A percentile compares a stretch with the other conserved stretches of the same genome.
These are phyloP conservation scores for Hyphopichia burtonii DNA, from an alignment of 1,139 yeast genomes.

Conservation along the genomic window DNA sequence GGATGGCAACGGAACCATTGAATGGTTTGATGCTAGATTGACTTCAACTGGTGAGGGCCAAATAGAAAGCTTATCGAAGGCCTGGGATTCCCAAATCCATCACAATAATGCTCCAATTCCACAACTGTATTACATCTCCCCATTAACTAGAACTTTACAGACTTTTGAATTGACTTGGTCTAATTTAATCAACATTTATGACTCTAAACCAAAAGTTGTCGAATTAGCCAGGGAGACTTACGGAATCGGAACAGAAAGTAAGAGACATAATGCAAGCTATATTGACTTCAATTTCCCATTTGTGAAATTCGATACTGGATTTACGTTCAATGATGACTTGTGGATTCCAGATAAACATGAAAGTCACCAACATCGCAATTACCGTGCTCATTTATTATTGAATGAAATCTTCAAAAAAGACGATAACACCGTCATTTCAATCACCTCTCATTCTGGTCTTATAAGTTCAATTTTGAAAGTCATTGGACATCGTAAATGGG, in stretches of 20 bases:
- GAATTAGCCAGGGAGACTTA: slow-evolving; percentile 38
- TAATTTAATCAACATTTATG: slow-evolving; percentile 9
- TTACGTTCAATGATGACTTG: slow-evolving; percentile 24
- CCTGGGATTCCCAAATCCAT: slow-evolving; percentile 17
- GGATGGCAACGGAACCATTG: slow-evolving; percentile 28
- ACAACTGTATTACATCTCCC: slow-evolving; percentile 31
- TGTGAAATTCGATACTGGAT: slow-evolving; percentile 29
- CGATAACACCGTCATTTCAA: slow-evolving; percentile 24
- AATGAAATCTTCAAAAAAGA: slow-evolving; percentile 31
- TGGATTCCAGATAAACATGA: slow-evolving; percentile 29
- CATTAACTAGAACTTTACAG: slow-evolving; percentile 33
- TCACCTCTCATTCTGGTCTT: slow-evolving; percentile 36
- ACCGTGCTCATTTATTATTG: slow-evolving; percentile 28
- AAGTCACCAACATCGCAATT: slow-evolving; percentile 22
- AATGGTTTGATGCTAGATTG: slow-evolving; percentile 40
- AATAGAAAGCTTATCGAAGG: slow-evolving; percentile 15
- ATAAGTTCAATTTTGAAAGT: slow-evolving; percentile 29
- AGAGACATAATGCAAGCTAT: slow-evolving; percentile 28
- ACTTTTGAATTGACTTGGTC: slow-evolving; percentile 33
- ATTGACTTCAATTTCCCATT: slow-evolving; percentile 21
- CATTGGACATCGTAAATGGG: slow-evolving; percentile 23
- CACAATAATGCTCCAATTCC: slow-evolving; percentile 25
- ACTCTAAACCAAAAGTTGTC: slow-evolving; percentile 24
- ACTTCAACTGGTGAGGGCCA: slow-evolving; percentile 28
- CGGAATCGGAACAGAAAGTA: slow-evolving; percentile 37